These are phyloP conservation scores for Tuber indicum DNA, from an alignment of 495 filamentous ascomycete species.

Conservation along the genomic window DNA sequence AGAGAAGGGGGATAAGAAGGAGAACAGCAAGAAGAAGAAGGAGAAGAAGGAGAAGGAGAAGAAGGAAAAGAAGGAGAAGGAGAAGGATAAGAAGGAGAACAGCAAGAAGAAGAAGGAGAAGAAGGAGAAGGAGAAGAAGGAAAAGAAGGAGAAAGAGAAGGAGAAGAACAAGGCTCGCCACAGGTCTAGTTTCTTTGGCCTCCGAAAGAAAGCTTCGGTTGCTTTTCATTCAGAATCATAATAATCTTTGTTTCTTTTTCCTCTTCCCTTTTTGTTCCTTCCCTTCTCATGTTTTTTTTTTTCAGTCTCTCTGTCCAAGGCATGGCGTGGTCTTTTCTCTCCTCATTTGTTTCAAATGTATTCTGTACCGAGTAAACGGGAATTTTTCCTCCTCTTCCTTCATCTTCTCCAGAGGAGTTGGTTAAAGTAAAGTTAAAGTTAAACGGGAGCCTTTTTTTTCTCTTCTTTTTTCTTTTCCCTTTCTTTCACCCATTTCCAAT, in stretches of 20 bases:
- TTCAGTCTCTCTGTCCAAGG: conserved; percentile 14
- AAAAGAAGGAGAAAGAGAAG: conserved; percentile 21
- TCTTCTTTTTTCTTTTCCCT: neutral
- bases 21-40: conserved; percentile 25
- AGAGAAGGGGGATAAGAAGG: conserved; percentile 12
- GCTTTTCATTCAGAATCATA: conserved; percentile 23
- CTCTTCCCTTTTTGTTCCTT: neutral
- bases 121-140: neutral
- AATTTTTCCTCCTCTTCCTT: conserved; percentile 14
- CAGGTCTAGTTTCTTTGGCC: conserved; percentile 37
- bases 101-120: conserved; percentile 24
- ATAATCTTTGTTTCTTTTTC: neutral
- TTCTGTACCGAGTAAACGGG: conserved; percentile 19
- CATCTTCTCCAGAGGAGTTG: neutral
- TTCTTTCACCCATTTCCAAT: neutral
- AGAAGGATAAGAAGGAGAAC: no score
- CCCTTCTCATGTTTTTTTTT: conserved; percentile 7
- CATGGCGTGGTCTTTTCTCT: conserved; percentile 11
- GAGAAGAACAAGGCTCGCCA: conserved; percentile 27
- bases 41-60: conserved; percentile 14
- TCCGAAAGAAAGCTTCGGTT: conserved; percentile 33
- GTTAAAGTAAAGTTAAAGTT: conserved; percentile 1
- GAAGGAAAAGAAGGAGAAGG: conserved; percentile 1
- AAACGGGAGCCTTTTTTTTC: neutral
- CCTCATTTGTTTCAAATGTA: neutral